These are phyloP conservation scores for Chlorociboria aeruginascens DNA, from an alignment of 495 filamentous ascomycete species.

Conservation along the genomic window DNA sequence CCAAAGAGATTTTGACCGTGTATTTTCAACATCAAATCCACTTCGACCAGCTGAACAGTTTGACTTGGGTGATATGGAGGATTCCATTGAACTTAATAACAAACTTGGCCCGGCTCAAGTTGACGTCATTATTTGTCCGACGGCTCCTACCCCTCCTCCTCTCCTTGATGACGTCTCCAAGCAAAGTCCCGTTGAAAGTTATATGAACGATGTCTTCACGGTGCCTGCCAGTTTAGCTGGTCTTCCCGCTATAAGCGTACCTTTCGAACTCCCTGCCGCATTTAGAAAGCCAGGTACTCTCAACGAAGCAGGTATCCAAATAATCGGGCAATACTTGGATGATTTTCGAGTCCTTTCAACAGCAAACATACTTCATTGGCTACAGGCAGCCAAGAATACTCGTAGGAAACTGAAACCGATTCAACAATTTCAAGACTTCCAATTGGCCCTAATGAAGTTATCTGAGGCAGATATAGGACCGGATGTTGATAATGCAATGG, in stretches of 20 bases:
- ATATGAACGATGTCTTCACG: conserved; percentile 90
- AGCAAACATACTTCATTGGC: conserved; percentile 23
- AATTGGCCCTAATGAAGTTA: no score
- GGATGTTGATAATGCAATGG: no score
- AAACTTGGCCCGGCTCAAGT: conserved; percentile 44
- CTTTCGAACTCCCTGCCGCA: conserved; percentile 33
- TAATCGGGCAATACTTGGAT: conserved; percentile 86
- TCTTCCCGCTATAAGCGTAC: conserved; percentile 78
- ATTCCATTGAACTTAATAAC: conserved; percentile 27
- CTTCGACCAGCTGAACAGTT: conserved; percentile 32
- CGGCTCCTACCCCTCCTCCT: conserved; percentile 69
- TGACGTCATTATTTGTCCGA: conserved; percentile 82
- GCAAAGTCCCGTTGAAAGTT: conserved; percentile 30
- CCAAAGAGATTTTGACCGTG: conserved; percentile 68
- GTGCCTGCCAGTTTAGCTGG: conserved; percentile 91
- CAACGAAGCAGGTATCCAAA: conserved; percentile 60
- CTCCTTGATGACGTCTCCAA: conserved; percentile 24
- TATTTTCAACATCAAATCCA: conserved; percentile 58
- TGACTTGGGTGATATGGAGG: conserved; percentile 33
- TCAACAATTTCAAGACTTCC: no score
- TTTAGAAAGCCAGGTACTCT: conserved; percentile 3
- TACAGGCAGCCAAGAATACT: neutral
- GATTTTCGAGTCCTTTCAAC: conserved; percentile 53
- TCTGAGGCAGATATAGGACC: no score
- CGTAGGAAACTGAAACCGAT: no score